Percentiles rank a stretch among this genome's conserved stretches.
These are phyloP conservation scores for Mortierella polycephala DNA, from an alignment of 371 early-diverging fungal genomes.

Conservation along the genomic window DNA sequence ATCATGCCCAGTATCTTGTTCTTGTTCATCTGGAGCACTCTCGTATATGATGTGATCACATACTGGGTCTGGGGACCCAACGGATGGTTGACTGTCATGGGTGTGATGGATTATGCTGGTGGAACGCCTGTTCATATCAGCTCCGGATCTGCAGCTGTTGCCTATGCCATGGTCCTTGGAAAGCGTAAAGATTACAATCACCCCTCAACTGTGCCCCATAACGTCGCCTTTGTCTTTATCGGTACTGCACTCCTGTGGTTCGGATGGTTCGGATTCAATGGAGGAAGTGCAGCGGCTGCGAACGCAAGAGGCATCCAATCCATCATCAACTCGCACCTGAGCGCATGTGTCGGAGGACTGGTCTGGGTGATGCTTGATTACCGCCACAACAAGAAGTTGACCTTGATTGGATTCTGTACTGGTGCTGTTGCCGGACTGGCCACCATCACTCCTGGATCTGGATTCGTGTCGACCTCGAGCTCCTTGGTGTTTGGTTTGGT, in stretches of 20 bases:
- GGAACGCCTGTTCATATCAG: conserved; percentile 90
- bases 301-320: conserved; percentile 82
- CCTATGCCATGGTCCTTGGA: conserved; percentile 83
- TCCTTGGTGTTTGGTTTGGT: conserved; percentile 83
- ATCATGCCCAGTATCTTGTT: conserved; percentile 82
- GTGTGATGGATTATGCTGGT: conserved; percentile 87
- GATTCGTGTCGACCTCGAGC: conserved; percentile 86
- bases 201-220: conserved; percentile 77
- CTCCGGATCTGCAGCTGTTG: conserved; percentile 85
- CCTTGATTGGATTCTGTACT: conserved; percentile 85
- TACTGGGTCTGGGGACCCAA: conserved; percentile 87
- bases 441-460: conserved; percentile 91
- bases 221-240: conserved; percentile 83
- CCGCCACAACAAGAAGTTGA: conserved; percentile 67
- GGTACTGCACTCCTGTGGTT: conserved; percentile 87
- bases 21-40: conserved; percentile 86
- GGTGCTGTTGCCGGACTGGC: conserved; percentile 93
- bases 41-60: conserved; percentile 83
- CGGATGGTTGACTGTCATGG: conserved; percentile 79
- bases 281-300: conserved; percentile 75
- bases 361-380: conserved; percentile 83
- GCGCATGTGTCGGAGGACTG: conserved; percentile 76
- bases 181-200: conserved; percentile 74
- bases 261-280: conserved; percentile 76
- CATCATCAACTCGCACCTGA: conserved; percentile 76